Base-by-base conservation (phyloP, 495 filamentous ascomycete species). In the Lepraria neglecta region DNA sequence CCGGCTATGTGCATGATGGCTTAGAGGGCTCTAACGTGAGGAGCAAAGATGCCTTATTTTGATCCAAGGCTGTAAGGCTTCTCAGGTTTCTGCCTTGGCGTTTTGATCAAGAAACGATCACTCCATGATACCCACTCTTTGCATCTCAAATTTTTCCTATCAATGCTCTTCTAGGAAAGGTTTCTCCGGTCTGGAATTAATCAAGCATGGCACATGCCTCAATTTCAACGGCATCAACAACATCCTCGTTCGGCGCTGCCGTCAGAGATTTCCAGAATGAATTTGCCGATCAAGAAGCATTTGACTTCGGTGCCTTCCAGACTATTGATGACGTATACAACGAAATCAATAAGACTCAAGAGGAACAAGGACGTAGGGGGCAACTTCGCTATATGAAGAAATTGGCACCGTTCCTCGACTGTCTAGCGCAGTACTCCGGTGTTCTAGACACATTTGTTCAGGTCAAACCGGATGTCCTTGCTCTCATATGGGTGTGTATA, bases 401-500 rank as follows among this genome's bases (percentile, higher is more conserved):
- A n/a, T 44, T 58, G 17, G 5, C 30, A 58, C 55, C 55, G 3
- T 33, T 58, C 38, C 55, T 58, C 17, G 42, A 40, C n/a, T 58
- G 55, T 15, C 27, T 58, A 3, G 12, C 30, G 30, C 55, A 58
- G 28, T 58, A 58, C 42, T 58, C 55, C n/a, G n/a, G 28, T 27
- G 40, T 58, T 31, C 15, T 58, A 30, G 27, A 58, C 30, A 58
- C 42, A 19, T 58, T 58, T 14, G 55, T 58, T 19, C 55, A 58
- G 55, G 55, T n/a, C 42, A 58, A 46, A 44, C 33, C 55, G 24
- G 30, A 28, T 33, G 42, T 58, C 43, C 55, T 58, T 46, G 55
- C 55, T 7, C 42, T 58, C 40, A 58, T 58, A 58, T 58, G 55
- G 55, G 55, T 58, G 3, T 11, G 55, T 58, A 58, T 27, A 15